phyloP scores from a whole-genome alignment of 768 basidiomycete genomes.

The Phanerodontia chrysosporium region DNA sequence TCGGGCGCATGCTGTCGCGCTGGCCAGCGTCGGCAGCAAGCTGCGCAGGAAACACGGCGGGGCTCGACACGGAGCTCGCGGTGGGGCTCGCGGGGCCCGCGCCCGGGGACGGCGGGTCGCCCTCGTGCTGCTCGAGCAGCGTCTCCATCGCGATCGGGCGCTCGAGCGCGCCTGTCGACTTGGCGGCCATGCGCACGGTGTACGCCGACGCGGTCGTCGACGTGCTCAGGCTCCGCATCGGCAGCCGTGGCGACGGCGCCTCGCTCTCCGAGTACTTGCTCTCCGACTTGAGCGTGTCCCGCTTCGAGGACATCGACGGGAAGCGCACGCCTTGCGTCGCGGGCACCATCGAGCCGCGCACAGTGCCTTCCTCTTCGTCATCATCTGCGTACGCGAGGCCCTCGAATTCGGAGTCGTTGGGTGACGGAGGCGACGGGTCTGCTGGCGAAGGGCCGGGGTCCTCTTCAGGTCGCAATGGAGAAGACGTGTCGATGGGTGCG shows the following conservation, averaged over 20 bases:
- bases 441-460: conserved; percentile 15
- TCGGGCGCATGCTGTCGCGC: conserved; percentile 51
- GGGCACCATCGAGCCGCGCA: neutral
- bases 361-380: conserved; percentile 27
- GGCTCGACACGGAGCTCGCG: conserved; percentile 32
- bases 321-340: conserved; percentile 29
- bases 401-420: conserved; percentile 25
- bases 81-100: neutral
- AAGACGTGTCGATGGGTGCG: conserved; percentile 16
- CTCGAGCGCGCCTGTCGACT: conserved; percentile 38
- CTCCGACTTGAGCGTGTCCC: conserved; percentile 14
- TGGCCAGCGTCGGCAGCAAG: conserved; percentile 13
- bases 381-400: conserved; percentile 37
- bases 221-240: conserved; percentile 24
- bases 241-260: conserved; percentile 20
- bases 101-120: conserved; percentile 19
- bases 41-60: conserved; percentile 23
- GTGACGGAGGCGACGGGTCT: conserved; percentile 10
- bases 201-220: conserved; percentile 25
- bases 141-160: conserved; percentile 42
- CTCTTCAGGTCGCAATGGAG: conserved; percentile 5
- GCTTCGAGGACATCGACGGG: conserved; percentile 24
- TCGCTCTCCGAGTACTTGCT: conserved; percentile 18
- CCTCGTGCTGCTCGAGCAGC: conserved; percentile 39
- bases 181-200: conserved; percentile 22